Base-by-base conservation (phyloP, 2,329 filamentous ascomycete species). In the Paraconiothyrium brasiliense region DNA sequence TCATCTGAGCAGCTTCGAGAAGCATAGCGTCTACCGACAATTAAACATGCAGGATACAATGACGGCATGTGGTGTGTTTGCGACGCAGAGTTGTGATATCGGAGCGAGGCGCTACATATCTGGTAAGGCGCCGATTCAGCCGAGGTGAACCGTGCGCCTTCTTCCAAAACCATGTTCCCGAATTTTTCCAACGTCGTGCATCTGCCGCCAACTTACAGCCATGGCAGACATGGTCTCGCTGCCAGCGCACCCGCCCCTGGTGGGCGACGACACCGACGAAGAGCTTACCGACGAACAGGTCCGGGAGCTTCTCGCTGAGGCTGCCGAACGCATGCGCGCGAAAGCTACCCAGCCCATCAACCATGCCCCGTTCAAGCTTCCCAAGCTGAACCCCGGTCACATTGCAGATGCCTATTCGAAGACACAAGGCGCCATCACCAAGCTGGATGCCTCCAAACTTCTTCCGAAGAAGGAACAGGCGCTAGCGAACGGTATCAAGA, bases 271-370 rank as follows among this genome's bases (percentile, higher is more conserved):
- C 60, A 72, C 71, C 61, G 77, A 78, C 67, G 80, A 83, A 56
- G 83, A 84, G 57, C 78, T 90, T 63, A 86, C 84, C 41, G 88
- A 91, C 73, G 84, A 87, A 66, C 85, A 90, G 58, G 85, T 92
- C 54, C 84, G 87, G 57, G 80, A 85, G 72, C 81, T 92, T 59
- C 83, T 92, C 55, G 82, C 83, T 57, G 84, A 90, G 77, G 89
- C 90, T 59, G 87, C 90, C 70, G 76, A 79, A 61, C 84, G 89
- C 64, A 78, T 91, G 68, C 76, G 80, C 55, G 77, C 80, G 68
- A 80, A 80, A 74, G 67, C 69, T 44, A 63, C 63, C 73, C 67
- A 68, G 14, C 37, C 57, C 48, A 34, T 39, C 16, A 34, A 61
- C 37, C 65, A 76, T 46, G 66, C 66, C 34, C 71, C 71, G 60